Evolutionary conservation across 2,329 filamentous ascomycete genomes (phyloP).

Genomic region (Hortaea sp.): DNA sequence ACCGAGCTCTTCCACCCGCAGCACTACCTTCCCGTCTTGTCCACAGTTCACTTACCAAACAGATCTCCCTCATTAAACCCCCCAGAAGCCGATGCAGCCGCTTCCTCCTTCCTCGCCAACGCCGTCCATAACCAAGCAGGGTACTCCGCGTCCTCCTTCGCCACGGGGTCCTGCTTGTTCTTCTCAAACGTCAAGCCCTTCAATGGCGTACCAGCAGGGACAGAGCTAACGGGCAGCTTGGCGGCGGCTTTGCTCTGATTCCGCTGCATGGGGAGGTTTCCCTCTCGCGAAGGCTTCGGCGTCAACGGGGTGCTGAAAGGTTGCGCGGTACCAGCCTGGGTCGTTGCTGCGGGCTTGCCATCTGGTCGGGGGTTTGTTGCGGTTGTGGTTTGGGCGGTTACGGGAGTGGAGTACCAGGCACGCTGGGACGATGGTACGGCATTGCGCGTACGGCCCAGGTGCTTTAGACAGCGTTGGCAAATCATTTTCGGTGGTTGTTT

Average conservation of each 20-base stretch:
- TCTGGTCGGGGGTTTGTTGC: slow-evolving; percentile 22
- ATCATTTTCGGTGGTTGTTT: slow-evolving; percentile 14
- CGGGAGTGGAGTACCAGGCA: slow-evolving; percentile 9
- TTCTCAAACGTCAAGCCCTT: slow-evolving; percentile 71
- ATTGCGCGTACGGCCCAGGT: slow-evolving; percentile 11
- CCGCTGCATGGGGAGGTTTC: slow-evolving; percentile 10
- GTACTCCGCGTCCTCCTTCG: slow-evolving; percentile 64
- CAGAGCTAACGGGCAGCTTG: slow-evolving; percentile 30
- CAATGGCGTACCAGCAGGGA: slow-evolving; percentile 58
- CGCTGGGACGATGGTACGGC: slow-evolving; percentile 1
- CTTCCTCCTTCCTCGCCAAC: slow-evolving; percentile 49
- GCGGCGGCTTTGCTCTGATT: slow-evolving; percentile 20
- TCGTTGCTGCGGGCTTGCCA: slow-evolving; percentile 32
- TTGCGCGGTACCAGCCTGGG: slow-evolving; percentile 33
- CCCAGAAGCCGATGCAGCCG: slow-evolving; percentile 33
- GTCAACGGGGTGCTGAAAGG: slow-evolving; percentile 34
- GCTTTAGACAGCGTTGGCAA: slow-evolving; percentile 20
- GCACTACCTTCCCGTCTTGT: not conserved
- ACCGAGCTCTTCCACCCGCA: not conserved
- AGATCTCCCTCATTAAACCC: slow-evolving; percentile 55
- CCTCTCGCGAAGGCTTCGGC: slow-evolving; percentile 21
- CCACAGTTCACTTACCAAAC: slow-evolving; percentile 54
- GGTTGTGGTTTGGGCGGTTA: slow-evolving; percentile 19
- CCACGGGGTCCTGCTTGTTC: slow-evolving; percentile 61
- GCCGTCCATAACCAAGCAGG: slow-evolving; percentile 72